These are phyloP conservation scores for Cryptosporidium sp. DNA, from an alignment of 169 alveolate species.

Conservation along the genomic window DNA sequence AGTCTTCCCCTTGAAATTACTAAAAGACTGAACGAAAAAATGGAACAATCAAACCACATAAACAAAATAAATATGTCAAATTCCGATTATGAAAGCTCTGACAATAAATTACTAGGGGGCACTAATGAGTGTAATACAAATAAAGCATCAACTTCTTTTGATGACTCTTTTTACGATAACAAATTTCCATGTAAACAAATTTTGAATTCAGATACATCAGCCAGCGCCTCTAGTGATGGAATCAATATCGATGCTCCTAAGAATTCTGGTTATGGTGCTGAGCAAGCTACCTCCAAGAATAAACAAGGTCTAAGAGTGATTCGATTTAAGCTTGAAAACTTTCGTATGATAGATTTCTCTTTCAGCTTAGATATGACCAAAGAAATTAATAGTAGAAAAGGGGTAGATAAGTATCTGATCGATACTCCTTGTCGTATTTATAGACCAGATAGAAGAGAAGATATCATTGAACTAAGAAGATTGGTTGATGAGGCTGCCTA, in stretches of 20 bases:
- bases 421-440: conserved; percentile 70
- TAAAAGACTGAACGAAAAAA: conserved; percentile 40
- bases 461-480: conserved; percentile 43
- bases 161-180: neutral
- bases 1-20: conserved; percentile 64
- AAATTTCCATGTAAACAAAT: neutral
- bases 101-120: neutral
- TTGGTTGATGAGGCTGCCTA: conserved; percentile 52
- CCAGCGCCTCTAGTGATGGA: neutral
- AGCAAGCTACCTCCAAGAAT: neutral
- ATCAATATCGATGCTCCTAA: neutral
- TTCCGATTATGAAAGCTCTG: neutral
- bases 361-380: conserved; percentile 39
- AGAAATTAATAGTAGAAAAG: conserved; percentile 44
- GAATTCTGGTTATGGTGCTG: neutral
- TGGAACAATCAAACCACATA: neutral
- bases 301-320: conserved; percentile 56
- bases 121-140: neutral
- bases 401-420: conserved; percentile 51
- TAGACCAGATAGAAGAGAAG: conserved; percentile 71
- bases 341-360: conserved; percentile 63
- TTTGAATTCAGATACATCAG: neutral
- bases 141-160: conserved; percentile 1
- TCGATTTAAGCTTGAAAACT: conserved; percentile 60
- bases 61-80: neutral